Percentiles rank a stretch among this genome's conserved stretches.
Conservation (phyloP, 305 asterid genomes). For the Fraxinus sp. region DNA sequence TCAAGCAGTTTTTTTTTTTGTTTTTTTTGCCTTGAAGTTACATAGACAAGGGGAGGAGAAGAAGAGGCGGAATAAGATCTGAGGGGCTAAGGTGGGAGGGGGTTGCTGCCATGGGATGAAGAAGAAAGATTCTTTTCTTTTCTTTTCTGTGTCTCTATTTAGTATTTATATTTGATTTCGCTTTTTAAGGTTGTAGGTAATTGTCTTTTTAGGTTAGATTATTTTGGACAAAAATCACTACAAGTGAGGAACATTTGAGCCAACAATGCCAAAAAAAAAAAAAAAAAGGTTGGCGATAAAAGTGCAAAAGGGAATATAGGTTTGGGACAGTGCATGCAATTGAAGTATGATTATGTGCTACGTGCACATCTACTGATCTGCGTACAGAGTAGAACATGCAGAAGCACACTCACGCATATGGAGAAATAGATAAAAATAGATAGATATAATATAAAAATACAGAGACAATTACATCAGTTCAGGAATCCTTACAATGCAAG, state of each 20-base stretch:
- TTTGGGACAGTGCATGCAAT: background rate
- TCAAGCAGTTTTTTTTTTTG: background rate
- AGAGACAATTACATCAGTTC: background rate
- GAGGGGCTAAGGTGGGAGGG: background rate
- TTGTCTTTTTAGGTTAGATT: background rate
- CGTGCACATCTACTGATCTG: background rate
- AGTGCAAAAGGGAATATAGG: background rate
- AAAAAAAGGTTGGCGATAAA: background rate
- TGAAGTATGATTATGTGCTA: background rate
- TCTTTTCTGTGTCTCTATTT: background rate
- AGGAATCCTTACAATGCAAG: constrained; percentile 55
- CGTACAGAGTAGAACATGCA: background rate
- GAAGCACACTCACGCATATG: background rate
- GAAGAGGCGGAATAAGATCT: background rate
- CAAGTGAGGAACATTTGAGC: background rate
- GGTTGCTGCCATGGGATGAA: background rate
- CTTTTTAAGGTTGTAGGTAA: background rate
- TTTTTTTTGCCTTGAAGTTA: background rate
- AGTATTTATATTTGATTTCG: background rate
- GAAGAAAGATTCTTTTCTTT: background rate
- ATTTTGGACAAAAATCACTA: background rate
- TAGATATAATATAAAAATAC: background rate
- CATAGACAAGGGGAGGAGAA: background rate
- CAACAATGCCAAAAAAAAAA: background rate
- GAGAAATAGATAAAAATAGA: background rate